Base-by-base conservation (phyloP, 805 yeast genomes). In the Saccharomycopsis fodiens region DNA sequence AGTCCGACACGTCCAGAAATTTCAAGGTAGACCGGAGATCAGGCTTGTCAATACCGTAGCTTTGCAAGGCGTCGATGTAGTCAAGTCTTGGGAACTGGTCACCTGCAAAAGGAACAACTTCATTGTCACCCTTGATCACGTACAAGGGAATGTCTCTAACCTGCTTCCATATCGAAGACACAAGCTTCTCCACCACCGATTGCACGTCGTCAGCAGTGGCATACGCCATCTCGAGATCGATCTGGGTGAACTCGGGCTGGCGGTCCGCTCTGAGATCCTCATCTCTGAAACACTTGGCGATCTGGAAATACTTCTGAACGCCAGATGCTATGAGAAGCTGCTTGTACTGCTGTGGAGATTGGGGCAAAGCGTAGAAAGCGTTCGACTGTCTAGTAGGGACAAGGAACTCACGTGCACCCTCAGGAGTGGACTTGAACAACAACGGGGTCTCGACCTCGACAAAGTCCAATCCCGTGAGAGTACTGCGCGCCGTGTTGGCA, bases 261-360 rank as follows among this genome's bases (percentile, higher is more conserved):
- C 98, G 75, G 61, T 93, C 98, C 1, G 86, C 80, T 48, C 99
- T 73, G 47, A 93, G 70, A 64, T 93, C 97, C 61, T 93, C 99
- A 61, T 93, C 98, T 53, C 99, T 72, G 61, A 93, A 93, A 61
- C 99, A 93, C 57, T 77, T 80, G 3, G 98, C 97, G 34, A 93
- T 68, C 64, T 93, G 98, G 62, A 77, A 93, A 62, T 93, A 93
- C 41, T 77, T 72, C 42, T 82, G 73, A 34, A 93, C 77, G 1
- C 98, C 98, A 35, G 95, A 82, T 1, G 97, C 95, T 88, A 93
- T 93, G 29, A 93, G 67, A 35, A 93, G 68, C 63, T 93, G 98
- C 59, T 93, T 93, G 59, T 91, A 93, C 59, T 93, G 98, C 60
- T 93, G 99, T 0, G 98, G 99, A 13, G 96, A 86, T 61, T 93